A percentile compares a stretch with the other conserved stretches of the same genome.
Evolutionary conservation across 495 filamentous ascomycete species (phyloP).

Genomic region (Astrocystis sublimbata): DNA sequence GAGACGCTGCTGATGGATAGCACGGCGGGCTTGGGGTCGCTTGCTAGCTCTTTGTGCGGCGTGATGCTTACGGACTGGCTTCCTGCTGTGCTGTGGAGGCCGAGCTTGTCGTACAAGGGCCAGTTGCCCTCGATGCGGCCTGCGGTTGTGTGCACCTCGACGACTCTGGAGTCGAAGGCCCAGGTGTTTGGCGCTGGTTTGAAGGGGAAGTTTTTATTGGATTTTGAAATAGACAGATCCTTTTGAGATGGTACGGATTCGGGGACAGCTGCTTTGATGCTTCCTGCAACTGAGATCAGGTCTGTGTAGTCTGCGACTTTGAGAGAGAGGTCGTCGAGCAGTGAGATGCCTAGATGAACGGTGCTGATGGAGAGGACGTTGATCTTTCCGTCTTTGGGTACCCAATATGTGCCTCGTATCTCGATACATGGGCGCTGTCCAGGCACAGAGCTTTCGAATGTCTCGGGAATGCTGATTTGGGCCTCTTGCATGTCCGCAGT

Average conservation of each 20-base stretch:
- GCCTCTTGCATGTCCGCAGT: constrained; percentile 34
- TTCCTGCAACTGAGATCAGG: constrained; percentile 31
- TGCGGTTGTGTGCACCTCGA: constrained; percentile 37
- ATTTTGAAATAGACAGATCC: not conserved
- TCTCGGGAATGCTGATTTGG: constrained; percentile 34
- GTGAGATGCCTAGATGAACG: constrained; percentile 40
- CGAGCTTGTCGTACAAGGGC: constrained; percentile 45
- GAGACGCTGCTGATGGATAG: constrained; percentile 38
- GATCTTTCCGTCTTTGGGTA: constrained; percentile 36
- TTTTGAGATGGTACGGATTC: constrained; percentile 16
- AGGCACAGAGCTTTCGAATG: constrained; percentile 26
- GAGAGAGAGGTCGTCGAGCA: constrained; percentile 44
- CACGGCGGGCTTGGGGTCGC: constrained; percentile 33
- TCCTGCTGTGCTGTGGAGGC: constrained; percentile 40
- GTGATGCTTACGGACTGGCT: constrained; percentile 37
- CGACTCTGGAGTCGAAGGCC: constrained; percentile 35
- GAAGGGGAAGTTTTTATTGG: constrained; percentile 20
- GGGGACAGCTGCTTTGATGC: constrained; percentile 26
- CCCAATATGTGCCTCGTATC: constrained; percentile 44
- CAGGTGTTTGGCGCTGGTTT: constrained; percentile 28
- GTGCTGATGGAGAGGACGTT: constrained; percentile 27
- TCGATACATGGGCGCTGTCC: constrained; percentile 38
- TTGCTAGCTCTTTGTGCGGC: constrained; percentile 30
- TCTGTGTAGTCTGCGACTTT: constrained; percentile 24
- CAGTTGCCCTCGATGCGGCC: constrained; percentile 43